Evolutionary conservation across 306 rosid species (phyloP).

Genomic region (Astragalus membranaceus): DNA sequence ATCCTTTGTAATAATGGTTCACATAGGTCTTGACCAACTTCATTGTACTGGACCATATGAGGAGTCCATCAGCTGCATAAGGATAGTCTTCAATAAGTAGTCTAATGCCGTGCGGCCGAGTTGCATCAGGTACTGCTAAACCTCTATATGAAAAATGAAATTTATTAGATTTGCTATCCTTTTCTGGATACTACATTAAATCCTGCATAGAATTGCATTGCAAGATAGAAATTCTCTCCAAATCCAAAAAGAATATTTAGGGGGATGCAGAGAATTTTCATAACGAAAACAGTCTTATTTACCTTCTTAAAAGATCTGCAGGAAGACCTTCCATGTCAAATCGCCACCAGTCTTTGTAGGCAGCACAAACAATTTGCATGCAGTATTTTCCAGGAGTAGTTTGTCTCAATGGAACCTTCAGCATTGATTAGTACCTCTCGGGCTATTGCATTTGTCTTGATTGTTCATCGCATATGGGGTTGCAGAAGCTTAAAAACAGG

Average conservation of each 20-base stretch:
- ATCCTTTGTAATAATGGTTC: conserved; percentile 28
- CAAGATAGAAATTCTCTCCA: neutral
- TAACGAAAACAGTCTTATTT: neutral
- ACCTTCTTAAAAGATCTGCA: conserved; percentile 38
- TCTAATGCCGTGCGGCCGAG: conserved; percentile 26
- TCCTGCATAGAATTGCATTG: neutral
- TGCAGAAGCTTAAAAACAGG: conserved; percentile 38
- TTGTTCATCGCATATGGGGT: conserved; percentile 37
- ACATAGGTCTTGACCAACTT: conserved; percentile 33
- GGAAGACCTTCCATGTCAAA: conserved; percentile 36
- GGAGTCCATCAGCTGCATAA: conserved; percentile 34
- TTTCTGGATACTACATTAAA: neutral
- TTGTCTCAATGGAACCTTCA: conserved; percentile 21
- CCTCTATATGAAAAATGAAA: conserved; percentile 20
- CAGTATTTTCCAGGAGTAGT: conserved; percentile 30
- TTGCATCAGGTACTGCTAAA: conserved; percentile 25
- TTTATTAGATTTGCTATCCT: neutral
- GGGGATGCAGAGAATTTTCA: neutral
- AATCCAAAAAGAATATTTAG: neutral
- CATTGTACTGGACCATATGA: conserved; percentile 40
- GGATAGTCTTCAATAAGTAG: conserved; percentile 43
- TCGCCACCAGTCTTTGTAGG: conserved; percentile 32
- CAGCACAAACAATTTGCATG: conserved; percentile 31
- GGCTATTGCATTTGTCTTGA: conserved; percentile 28
- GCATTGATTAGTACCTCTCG: conserved; percentile 31